Conservation (phyloP, 139 green algal species). For the Tetradesmus obliquus region DNA sequence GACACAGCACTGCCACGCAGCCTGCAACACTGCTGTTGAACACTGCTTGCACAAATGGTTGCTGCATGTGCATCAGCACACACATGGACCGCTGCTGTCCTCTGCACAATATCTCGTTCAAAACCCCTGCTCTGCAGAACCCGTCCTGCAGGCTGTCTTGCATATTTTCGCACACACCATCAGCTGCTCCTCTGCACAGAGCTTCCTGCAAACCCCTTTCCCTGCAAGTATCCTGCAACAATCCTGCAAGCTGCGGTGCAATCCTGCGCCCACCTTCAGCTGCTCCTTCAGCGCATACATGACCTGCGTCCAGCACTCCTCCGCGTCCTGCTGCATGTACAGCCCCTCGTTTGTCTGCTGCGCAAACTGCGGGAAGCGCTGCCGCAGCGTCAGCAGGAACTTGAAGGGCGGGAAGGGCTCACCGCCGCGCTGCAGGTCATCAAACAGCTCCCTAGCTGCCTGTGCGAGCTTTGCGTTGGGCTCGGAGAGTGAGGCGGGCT, state of each 20-base stretch:
- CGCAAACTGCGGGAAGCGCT: conserved; percentile 94
- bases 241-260: background rate
- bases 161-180: too few relatives aligned
- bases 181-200: too few relatives aligned
- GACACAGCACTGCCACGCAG: too few relatives aligned
- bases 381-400: conserved; percentile 88
- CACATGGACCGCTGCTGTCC: too few relatives aligned
- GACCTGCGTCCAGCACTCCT: conserved; percentile 97
- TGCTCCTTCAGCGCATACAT: conserved; percentile 80
- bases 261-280: conserved; percentile 68
- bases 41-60: too few relatives aligned
- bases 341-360: conserved; percentile 74
- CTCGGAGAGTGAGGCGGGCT: conserved; percentile 32
- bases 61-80: too few relatives aligned
- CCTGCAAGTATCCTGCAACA: background rate
- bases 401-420: conserved; percentile 82
- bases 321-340: conserved; percentile 97
- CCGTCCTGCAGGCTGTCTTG: too few relatives aligned
- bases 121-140: too few relatives aligned
- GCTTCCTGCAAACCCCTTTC: background rate
- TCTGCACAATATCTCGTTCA: too few relatives aligned
- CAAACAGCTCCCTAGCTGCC: conserved; percentile 84
- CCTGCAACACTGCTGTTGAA: too few relatives aligned
- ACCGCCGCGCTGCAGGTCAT: conserved; percentile 71
- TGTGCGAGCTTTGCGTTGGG: conserved; percentile 34